Evolutionary conservation across 225 moss, liverwort and hornwort species (phyloP).

Genomic region (Polytrichum commune): DNA sequence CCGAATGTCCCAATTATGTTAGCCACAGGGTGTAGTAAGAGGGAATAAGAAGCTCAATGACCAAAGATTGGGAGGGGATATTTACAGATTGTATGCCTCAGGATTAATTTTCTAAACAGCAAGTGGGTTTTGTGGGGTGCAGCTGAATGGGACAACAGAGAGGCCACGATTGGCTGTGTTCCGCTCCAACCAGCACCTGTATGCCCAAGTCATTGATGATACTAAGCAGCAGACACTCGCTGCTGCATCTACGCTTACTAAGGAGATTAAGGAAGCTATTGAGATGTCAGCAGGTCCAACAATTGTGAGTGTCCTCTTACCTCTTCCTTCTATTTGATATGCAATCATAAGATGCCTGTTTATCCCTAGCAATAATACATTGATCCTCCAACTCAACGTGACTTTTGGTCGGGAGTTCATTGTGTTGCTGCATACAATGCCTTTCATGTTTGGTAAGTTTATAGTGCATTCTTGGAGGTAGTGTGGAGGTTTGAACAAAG

Average conservation of each 20-base stretch:
- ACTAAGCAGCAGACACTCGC: conserved; percentile 71
- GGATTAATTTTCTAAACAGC: background rate
- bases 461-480: too few species aligned
- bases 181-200: conserved; percentile 80
- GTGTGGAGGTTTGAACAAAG: too few species aligned
- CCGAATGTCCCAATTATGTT: too few species aligned
- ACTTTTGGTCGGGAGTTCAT: too few species aligned
- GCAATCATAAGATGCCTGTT: background rate
- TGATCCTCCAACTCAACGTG: too few species aligned
- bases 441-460: too few species aligned
- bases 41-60: too few species aligned
- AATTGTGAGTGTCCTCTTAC: conserved; percentile 35
- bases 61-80: too few species aligned
- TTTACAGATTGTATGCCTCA: background rate
- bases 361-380: too few species aligned
- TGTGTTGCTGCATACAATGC: too few species aligned
- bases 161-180: conserved; percentile 87
- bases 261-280: conserved; percentile 68
- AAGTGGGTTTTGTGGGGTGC: background rate
- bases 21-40: too few species aligned
- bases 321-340: background rate
- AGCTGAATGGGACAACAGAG: conserved; percentile 82
- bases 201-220: conserved; percentile 87
- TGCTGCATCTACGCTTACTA: conserved; percentile 68
- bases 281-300: conserved; percentile 64